phyloP scores from a whole-genome alignment of 2,329 filamentous ascomycete species.

The Blastomyces parvus region DNA sequence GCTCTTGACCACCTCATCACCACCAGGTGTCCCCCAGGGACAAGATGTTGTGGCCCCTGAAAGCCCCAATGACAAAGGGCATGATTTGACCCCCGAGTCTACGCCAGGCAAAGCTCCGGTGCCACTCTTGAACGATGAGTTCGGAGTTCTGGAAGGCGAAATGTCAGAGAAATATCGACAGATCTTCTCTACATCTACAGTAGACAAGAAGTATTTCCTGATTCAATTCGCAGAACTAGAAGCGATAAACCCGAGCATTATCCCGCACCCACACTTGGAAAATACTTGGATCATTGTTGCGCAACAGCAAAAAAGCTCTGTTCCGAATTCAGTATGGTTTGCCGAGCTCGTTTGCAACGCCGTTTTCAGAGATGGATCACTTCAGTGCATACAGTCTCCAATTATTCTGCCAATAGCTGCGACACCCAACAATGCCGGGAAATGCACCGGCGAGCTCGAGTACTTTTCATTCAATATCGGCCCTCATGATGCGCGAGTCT shows the following conservation, averaged over 20 bases:
- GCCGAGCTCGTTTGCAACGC: slow-evolving; percentile 45
- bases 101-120: background rate
- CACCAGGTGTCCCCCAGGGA: background rate
- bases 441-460: slow-evolving; percentile 39
- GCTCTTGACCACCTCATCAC: background rate
- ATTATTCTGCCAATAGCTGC: slow-evolving; percentile 39
- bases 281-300: slow-evolving; percentile 46
- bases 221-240: slow-evolving; percentile 39
- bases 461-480: slow-evolving; percentile 41
- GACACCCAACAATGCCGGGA: slow-evolving; percentile 34
- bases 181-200: slow-evolving; percentile 41
- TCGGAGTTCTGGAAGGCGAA: slow-evolving; percentile 2
- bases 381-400: slow-evolving; percentile 35
- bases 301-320: slow-evolving; percentile 32
- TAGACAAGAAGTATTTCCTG: slow-evolving; percentile 40
- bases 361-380: slow-evolving; percentile 33
- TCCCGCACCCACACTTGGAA: slow-evolving; percentile 44
- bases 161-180: slow-evolving; percentile 20
- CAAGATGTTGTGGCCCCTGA: background rate
- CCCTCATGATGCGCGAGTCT: slow-evolving; percentile 50
- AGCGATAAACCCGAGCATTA: slow-evolving; percentile 48
- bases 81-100: background rate
- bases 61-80: background rate
- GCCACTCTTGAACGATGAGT: background rate
- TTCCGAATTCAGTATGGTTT: slow-evolving; percentile 26